Base-by-base conservation (phyloP, 345 rosid genomes). In the Salix dunnii region DNA sequence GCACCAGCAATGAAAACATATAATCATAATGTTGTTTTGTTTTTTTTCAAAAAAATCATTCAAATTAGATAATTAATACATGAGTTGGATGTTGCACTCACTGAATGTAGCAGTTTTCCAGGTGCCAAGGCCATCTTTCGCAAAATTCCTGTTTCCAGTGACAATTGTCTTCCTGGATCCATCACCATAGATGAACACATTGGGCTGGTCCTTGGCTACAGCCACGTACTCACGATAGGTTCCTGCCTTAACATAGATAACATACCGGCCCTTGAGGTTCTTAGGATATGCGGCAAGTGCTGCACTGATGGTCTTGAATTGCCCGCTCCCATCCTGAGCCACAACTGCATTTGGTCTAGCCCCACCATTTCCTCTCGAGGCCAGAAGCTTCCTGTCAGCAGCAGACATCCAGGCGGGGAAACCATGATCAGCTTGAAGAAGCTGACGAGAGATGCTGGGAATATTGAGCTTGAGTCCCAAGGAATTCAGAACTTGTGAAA, bases 31-130 rank as follows among this genome's bases (percentile, higher is more conserved):
- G 6, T 1, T 35, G 36, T 35, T 33, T 33, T 33, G n/a, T 5
- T 35, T 35, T 5, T 35, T 5, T 1, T 1, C 7, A 30, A 18
- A 23, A 2, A 63, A 64, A 16, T 36, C 4, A 31, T 13, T 30
- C 67, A 13, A 18, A 13, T 16, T 64, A 64, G 51, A 67, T 21
- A 11, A 33, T 30, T 12, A 18, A 13, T 21, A 6, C 43, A 40
- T n/a, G 16, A 21, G 30, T 6, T 23, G 28, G 23, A 4, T 11
- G 48, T 1, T 58, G 66, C n/a, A 35, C 68, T 80, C 69, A 81
- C 84, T 42, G 18, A 81, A 77, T 7, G 84, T 73, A 58, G 84
- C 84, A 12, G 84, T 81, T 63, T 70, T 81, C 75, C 75, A 77
- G 28, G 81, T 77, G 69, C 68, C 71, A 1, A 81, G 2, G 17